Base-by-base conservation (phyloP, 106 monocot genomes). In the Dendrobium chrysotoxum region DNA sequence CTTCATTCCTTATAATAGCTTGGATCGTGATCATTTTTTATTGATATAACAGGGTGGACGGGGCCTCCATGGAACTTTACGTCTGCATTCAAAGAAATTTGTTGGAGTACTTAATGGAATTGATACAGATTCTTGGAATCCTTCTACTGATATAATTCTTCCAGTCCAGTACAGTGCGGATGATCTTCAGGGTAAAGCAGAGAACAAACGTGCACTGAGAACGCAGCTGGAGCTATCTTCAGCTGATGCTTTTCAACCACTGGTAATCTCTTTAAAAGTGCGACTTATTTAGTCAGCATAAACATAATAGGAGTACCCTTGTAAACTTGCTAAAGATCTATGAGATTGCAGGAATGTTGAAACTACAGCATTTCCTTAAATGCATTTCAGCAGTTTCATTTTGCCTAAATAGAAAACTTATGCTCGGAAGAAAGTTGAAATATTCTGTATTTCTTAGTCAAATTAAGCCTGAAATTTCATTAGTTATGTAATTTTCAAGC, bases 101-200 rank as follows among this genome's bases (percentile, higher is more conserved):
- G 77, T 90, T 26, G 96, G 93, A 47, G 87, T 96, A 47, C 88
- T 96, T 38, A 93, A 96, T 89, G 93, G 96, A 72, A 96, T 96
- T 78, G 96, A 96, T 80, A 82, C 87, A 8, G 93, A 92, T 46
- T 78, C 87, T 57, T 96, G 96, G 96, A 93, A 96, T 88, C 96
- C 96, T 78, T 82, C 85, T 40, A 90, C 82, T 20, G 96, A 96
- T 86, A 53, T 61, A 18, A 86, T 90, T 92, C 81, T 96, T 55
- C 77, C 73, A 38, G 81, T 79, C 77, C 91, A 96, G 67, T 96
- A 92, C 50, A 88, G 28, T 78, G 86, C 84, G 81, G 90, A 92
- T 86, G 93, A 96, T 86, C 87, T 93, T 81, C 78, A 89, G 35
- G 88, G 89, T 44, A 96, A 96, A 81, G 76, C 77, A 76, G 83